Evolutionary conservation across 768 basidiomycete genomes (phyloP), one percentile per base, ranked within the genome.

Genomic region (Russula dissimulans): DNA sequence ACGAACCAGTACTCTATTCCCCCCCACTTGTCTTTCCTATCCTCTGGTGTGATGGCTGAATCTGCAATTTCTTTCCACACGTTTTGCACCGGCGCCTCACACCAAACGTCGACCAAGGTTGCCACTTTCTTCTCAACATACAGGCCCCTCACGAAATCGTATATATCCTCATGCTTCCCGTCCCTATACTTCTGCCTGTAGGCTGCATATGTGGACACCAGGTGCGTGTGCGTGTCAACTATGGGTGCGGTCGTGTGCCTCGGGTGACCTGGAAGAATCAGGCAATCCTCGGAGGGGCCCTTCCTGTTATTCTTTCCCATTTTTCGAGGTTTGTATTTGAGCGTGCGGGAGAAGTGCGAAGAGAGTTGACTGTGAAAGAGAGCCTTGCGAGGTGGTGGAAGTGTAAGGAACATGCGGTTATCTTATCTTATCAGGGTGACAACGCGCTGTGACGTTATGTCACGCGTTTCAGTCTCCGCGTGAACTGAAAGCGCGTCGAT

Each of bases 71-170:
- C 85, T 65, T 75, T 80, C 89, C 89, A 91, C 7, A 75, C 18
- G 38, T 63, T 73, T 61, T 74, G 74, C 14, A 89, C 82, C 0
- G 90, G 87, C 0, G 86, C 87, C 67, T 92, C 91, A 65, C 91
- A 94, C 86, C 89, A 94, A 3, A 94, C 91, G 65, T 94, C 91
- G 6, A 94, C 83, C 55, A 93, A 77, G 5, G 83, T 79, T 54
- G 81, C 74, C 4, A 91, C 82, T 41, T 78, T 78, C 32, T 79
- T 78, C 10, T 73, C 80, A 1, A 67, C 70, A 66, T 87, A 89
- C 67, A 89, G 69, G 15, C 75, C 83, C 2, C 78, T 77, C 5
- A 87, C 79, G 64, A 93, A 89, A 42, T 86, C 87, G 69, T 77
- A 81, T n/a, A 89, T 74, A n/a, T 76, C 78, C 9, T 73, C 67